phyloP scores from a whole-genome alignment of 768 basidiomycete genomes.

The Solioccasus polychromus region DNA sequence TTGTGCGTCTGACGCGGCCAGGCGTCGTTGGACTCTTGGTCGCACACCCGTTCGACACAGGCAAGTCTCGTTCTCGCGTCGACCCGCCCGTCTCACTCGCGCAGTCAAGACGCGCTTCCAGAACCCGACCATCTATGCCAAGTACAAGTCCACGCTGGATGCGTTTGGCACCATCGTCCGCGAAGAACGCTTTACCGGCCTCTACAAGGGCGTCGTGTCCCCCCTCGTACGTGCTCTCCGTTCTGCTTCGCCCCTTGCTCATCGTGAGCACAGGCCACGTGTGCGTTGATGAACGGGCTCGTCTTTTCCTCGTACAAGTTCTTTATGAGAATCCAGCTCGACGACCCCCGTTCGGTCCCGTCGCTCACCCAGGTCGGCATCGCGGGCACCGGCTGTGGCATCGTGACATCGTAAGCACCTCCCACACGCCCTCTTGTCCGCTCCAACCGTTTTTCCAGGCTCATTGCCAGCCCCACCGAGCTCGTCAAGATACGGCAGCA shows the following conservation, averaged over 20 bases:
- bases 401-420: slow-evolving; percentile 66
- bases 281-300: slow-evolving; percentile 79
- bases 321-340: slow-evolving; percentile 66
- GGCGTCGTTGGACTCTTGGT: slow-evolving; percentile 66
- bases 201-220: slow-evolving; percentile 77
- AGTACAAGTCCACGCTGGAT: slow-evolving; percentile 62
- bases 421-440: too few species aligned
- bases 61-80: slow-evolving; percentile 25
- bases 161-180: slow-evolving; percentile 64
- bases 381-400: slow-evolving; percentile 78
- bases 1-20: too few species aligned
- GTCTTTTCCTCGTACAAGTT: slow-evolving; percentile 85
- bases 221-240: slow-evolving; percentile 59
- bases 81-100: not conserved
- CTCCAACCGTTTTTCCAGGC: slow-evolving; percentile 34
- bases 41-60: slow-evolving; percentile 79
- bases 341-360: slow-evolving; percentile 46
- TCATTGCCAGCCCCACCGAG: slow-evolving; percentile 82
- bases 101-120: slow-evolving; percentile 82
- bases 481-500: slow-evolving; percentile 87
- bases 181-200: slow-evolving; percentile 65
- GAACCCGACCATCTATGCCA: slow-evolving; percentile 51
- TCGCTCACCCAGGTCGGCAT: slow-evolving; percentile 69
- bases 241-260: not conserved
- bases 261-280: slow-evolving; percentile 47